A percentile compares a stretch with the other conserved stretches of the same genome.
Conservation (phyloP, 1,139 yeast genomes). For the Magnusiomyces sp. region DNA sequence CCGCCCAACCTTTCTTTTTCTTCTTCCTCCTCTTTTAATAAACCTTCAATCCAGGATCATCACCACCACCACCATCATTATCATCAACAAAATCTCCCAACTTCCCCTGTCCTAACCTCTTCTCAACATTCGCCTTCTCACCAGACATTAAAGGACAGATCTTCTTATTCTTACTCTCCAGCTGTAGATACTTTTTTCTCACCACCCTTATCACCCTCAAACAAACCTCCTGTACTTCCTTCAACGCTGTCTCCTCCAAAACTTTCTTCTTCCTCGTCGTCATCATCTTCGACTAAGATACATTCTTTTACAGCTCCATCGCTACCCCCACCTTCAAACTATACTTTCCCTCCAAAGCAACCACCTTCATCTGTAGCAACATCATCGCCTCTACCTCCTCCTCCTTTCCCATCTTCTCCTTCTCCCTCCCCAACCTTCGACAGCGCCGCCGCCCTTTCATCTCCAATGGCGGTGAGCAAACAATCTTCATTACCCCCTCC, state of each 20-base stretch:
- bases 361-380: background rate
- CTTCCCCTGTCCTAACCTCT: background rate
- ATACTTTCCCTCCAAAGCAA: background rate
- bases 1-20: background rate
- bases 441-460: too few species aligned
- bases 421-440: too few species aligned
- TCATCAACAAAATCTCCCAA: background rate
- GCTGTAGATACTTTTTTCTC: background rate
- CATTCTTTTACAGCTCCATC: background rate
- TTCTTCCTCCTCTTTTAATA: background rate
- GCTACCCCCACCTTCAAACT: background rate
- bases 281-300: background rate
- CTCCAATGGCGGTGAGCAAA: background rate
- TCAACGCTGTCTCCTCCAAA: background rate
- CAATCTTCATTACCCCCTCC: background rate
- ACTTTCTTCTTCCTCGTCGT: background rate
- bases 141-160: background rate
- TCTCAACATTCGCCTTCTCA: background rate
- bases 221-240: background rate
- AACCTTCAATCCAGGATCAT: background rate
- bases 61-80: background rate
- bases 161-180: background rate
- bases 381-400: background rate
- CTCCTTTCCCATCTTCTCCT: too few species aligned
- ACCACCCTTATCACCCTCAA: background rate